Evolutionary conservation across 2,329 filamentous ascomycete species (phyloP).

Genomic region (Aureobasidium musti): DNA sequence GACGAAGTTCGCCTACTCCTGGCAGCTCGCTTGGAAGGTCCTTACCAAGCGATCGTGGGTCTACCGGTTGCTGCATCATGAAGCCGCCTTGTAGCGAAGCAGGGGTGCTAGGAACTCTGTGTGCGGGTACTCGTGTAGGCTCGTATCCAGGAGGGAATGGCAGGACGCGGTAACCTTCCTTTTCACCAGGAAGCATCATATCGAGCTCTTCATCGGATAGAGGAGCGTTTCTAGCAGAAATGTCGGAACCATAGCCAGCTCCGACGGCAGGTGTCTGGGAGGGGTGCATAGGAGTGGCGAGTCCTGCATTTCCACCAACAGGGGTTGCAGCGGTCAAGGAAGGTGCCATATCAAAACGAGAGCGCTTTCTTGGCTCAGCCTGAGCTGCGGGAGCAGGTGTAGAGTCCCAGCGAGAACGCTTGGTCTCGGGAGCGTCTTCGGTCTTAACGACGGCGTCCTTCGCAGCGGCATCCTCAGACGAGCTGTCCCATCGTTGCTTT

Average conservation of each 20-base stretch:
- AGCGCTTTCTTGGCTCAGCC: constrained; percentile 67
- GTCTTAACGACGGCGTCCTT: constrained; percentile 45
- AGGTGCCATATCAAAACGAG: constrained; percentile 90
- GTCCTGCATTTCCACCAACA: constrained; percentile 63
- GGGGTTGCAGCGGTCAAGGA: constrained; percentile 67
- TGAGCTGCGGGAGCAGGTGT: constrained; percentile 63
- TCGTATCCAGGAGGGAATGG: constrained; percentile 90
- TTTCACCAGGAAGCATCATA: constrained; percentile 70
- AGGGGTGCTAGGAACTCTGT: constrained; percentile 74
- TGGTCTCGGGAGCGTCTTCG: constrained; percentile 42
- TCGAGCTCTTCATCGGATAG: constrained; percentile 94
- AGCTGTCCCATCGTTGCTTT: constrained; percentile 89
- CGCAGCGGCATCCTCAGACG: constrained; percentile 40
- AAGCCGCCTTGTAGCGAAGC: constrained; percentile 69
- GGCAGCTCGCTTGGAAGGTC: constrained; percentile 94
- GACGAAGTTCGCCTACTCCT: constrained; percentile 91
- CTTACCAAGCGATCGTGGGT: constrained; percentile 77
- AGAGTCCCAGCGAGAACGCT: constrained; percentile 87
- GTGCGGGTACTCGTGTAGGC: constrained; percentile 73
- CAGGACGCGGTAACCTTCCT: constrained; percentile 89
- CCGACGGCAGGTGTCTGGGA: constrained; percentile 53
- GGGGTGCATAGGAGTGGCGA: constrained; percentile 75
- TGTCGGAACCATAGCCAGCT: constrained; percentile 74
- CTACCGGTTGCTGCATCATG: constrained; percentile 96
- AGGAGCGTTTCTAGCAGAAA: constrained; percentile 74